Conservation (phyloP, 768 basidiomycete species). For the Hygrocybe punicea region DNA sequence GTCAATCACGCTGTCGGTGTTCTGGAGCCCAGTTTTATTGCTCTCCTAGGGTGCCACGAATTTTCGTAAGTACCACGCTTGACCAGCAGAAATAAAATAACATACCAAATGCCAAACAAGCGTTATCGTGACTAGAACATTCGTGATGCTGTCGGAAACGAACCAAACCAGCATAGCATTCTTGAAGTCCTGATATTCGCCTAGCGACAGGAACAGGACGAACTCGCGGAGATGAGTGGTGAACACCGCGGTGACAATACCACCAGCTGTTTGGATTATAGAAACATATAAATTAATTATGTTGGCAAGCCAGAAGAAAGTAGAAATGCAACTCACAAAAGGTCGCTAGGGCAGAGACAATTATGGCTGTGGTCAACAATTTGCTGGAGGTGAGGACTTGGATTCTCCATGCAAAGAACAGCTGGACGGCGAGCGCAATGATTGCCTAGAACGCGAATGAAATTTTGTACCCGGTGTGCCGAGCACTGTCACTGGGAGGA, state of each 20-base stretch:
- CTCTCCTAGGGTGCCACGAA: no score
- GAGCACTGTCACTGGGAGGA: not conserved
- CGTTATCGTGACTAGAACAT: no score
- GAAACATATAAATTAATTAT: not conserved
- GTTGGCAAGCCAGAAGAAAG: not conserved
- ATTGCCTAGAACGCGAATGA: not conserved
- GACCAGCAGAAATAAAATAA: no score
- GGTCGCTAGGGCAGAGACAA: not conserved
- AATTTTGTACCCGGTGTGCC: not conserved
- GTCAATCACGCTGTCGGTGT: not conserved
- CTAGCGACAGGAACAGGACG: not conserved
- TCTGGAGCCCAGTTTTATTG: no score
- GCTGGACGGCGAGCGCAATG: conserved; percentile 2
- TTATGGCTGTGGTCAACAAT: not conserved
- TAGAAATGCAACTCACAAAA: not conserved
- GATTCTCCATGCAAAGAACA: conserved; percentile 9
- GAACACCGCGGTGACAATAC: not conserved
- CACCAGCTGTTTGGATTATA: not conserved
- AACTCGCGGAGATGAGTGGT: not conserved
- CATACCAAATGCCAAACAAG: no score
- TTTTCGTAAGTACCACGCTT: no score
- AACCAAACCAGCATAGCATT: no score
- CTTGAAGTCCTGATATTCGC: no score
- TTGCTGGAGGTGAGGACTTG: conserved; percentile 6
- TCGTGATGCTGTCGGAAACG: no score